phyloP scores from a whole-genome alignment of 768 basidiomycete genomes.

The Coprinopsis marcescibilis region DNA sequence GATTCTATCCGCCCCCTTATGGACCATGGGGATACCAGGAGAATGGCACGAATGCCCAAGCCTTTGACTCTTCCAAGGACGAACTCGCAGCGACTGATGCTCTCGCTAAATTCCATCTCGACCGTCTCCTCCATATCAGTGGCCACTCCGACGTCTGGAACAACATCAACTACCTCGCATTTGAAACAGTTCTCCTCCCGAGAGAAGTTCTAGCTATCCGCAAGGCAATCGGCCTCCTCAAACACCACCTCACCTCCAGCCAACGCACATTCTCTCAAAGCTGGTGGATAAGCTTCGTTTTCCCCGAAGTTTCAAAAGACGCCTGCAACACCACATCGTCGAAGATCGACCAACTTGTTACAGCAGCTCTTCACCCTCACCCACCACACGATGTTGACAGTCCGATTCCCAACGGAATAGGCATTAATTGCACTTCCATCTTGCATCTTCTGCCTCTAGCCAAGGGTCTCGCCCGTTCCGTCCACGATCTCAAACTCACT shows the following conservation, averaged over 20 bases:
- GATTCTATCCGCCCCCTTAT: constrained; percentile 70
- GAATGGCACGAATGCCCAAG: constrained; percentile 32
- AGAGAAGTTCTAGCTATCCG: constrained; percentile 64
- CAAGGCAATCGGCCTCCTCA: constrained; percentile 44
- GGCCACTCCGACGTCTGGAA: constrained; percentile 45
- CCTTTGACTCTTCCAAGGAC: constrained; percentile 29
- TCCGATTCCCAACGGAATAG: constrained; percentile 48
- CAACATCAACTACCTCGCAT: constrained; percentile 57
- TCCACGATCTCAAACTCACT: too few species aligned
- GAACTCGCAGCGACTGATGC: constrained; percentile 41
- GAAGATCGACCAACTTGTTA: constrained; percentile 16
- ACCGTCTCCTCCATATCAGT: constrained; percentile 52
- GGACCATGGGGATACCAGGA: constrained; percentile 46
- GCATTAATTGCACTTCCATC: constrained; percentile 68
- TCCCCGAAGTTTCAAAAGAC: constrained; percentile 29
- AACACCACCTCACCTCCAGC: constrained; percentile 12
- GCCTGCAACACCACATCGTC: background rate
- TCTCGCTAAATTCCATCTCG: constrained; percentile 57
- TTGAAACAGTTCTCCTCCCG: constrained; percentile 71
- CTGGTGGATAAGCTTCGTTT: constrained; percentile 74
- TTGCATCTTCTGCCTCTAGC: constrained; percentile 37
- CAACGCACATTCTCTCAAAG: constrained; percentile 37
- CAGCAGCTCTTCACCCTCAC: constrained; percentile 9
- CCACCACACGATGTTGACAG: too few species aligned
- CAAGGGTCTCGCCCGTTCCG: constrained; percentile 24